Percentiles rank a stretch among this genome's conserved stretches.
These are phyloP conservation scores for Ophiocordyceps camponoti-floridani DNA, from an alignment of 2,329 filamentous ascomycete species.

Conservation along the genomic window DNA sequence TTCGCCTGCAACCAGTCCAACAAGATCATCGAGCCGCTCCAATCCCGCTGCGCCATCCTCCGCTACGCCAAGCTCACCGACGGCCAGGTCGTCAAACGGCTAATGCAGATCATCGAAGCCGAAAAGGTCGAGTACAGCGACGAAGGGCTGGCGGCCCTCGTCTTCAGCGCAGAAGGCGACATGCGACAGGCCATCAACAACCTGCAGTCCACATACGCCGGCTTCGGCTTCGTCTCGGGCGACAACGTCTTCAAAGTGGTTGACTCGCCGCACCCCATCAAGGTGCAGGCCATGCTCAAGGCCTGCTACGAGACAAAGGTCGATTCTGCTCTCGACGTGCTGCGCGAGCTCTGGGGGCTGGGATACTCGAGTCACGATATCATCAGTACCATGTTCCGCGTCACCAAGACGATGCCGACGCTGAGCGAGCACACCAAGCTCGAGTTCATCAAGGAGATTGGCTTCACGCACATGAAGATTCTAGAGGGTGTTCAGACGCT, in stretches of 20 bases:
- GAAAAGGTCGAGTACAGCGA: slow-evolving; percentile 84
- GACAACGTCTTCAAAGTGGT: slow-evolving; percentile 98
- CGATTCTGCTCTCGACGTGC: slow-evolving; percentile 65
- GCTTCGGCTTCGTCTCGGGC: slow-evolving; percentile 91
- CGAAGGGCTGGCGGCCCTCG: slow-evolving; percentile 84
- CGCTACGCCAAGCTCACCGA: slow-evolving; percentile 88
- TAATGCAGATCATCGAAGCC: slow-evolving; percentile 83
- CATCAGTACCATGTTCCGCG: slow-evolving; percentile 97
- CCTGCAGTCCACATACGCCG: slow-evolving; percentile 78
- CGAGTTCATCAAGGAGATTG: slow-evolving; percentile 97
- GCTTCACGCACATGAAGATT: slow-evolving; percentile 98
- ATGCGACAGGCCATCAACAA: slow-evolving; percentile 99
- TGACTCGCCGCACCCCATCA: slow-evolving; percentile 91
- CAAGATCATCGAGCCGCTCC: slow-evolving; percentile 98
- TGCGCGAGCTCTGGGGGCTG: slow-evolving; percentile 84
- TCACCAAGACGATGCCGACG: slow-evolving; percentile 87
- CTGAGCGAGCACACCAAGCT: slow-evolving; percentile 89
- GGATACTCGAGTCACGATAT: slow-evolving; percentile 99
- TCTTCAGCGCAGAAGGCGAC: slow-evolving; percentile 93
- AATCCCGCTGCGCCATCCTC: slow-evolving; percentile 90
- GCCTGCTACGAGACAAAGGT: slow-evolving; percentile 86
- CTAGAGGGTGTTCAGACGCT: slow-evolving; percentile 94
- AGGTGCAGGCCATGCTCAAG: slow-evolving; percentile 97
- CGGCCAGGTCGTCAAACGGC: slow-evolving; percentile 73
- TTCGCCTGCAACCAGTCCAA: slow-evolving; percentile 98